Base-by-base conservation (phyloP, 306 rosid species). In the Prunus campanulata region DNA sequence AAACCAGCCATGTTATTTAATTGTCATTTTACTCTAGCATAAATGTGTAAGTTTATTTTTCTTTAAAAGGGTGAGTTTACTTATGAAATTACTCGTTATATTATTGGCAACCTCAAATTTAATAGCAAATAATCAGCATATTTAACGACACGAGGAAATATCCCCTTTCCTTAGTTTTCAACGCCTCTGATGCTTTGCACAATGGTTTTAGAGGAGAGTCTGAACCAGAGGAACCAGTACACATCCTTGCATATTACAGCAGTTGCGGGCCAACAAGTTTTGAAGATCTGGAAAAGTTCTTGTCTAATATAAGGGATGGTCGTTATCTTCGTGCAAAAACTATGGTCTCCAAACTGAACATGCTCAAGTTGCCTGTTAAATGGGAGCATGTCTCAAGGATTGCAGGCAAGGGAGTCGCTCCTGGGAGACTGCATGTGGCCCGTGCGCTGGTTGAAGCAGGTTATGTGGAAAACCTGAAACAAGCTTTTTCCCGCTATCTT, bases 371-470 rank as follows among this genome's bases (percentile, higher is more conserved):
- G 78, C 95, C 98, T 75, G 85, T 95, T 62, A 90, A 88, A 64
- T 92, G 98, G 98, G 98, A 94, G 83, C 97, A 94, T 69, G 97
- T 94, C 66, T 83, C 92, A 72, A 89, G 85, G 81, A 87, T 94
- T 73, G 97, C 98, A 59, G 98, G 96, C 83, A 90, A 81, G 44
- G 98, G 98, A 52, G 97, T 92, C 59, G 98, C 98, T 82, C 98
- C 98, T 4, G 97, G 98, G 78, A 87, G 98, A 85, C 79, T 94
- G 64, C 98, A 94, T 79, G 93, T 94, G 32, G 98, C 97, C 68
- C 96, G 95, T 48, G 96, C 98, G 56, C 85, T 94, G 97, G 87
- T 94, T 61, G 97, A 92, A 87, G 95, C 95, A 11, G 98, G 98
- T 74, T 85, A 83, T 85, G 96, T 94, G 63, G 96, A 92, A 82